Evolutionary conservation across 495 filamentous ascomycete species (phyloP).

Genomic region (Aspergillus cavernicola): DNA sequence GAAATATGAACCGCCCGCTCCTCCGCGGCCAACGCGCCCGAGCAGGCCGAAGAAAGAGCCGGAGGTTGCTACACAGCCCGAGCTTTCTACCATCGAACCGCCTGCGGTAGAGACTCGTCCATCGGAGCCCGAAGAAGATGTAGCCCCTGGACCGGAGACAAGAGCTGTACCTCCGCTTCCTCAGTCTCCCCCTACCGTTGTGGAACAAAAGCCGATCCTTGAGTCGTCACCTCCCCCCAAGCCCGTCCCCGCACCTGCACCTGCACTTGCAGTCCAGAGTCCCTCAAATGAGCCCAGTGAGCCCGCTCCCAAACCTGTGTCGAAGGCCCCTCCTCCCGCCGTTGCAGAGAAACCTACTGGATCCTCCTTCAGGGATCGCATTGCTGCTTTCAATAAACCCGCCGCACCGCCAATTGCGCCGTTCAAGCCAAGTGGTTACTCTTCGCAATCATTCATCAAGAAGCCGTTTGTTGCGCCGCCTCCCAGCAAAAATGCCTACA

Average conservation of each 20-base stretch:
- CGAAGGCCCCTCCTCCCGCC: constrained; percentile 54
- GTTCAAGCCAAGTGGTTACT: constrained; percentile 70
- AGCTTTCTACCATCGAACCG: constrained; percentile 37
- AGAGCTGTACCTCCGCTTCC: constrained; percentile 39
- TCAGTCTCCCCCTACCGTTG: constrained; percentile 25
- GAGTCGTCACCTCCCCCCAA: constrained; percentile 24
- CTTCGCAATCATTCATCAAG: constrained; percentile 75
- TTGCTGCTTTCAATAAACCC: constrained; percentile 93
- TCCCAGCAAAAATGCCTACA: constrained; percentile 87
- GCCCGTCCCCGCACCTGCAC: constrained; percentile 21
- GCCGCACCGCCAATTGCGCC: constrained; percentile 81
- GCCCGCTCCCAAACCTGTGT: constrained; percentile 38
- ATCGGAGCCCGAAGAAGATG: constrained; percentile 36
- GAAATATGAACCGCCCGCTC: constrained; percentile 84
- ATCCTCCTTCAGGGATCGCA: constrained; percentile 86
- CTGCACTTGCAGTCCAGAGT: constrained; percentile 21
- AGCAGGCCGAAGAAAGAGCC: constrained; percentile 71
- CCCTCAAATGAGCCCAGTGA: constrained; percentile 30
- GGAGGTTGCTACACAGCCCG: constrained; percentile 33
- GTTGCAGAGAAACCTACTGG: constrained; percentile 72
- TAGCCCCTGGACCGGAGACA: constrained; percentile 18
- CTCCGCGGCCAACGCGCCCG: constrained; percentile 73
- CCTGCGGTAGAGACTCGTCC: constrained; percentile 28
- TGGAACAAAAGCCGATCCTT: constrained; percentile 18
- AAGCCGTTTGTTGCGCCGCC: constrained; percentile 98